Percentiles rank a stretch among this genome's conserved stretches.
phyloP scores from a whole-genome alignment of 2,329 filamentous ascomycete genomes.

The Alternaria ventricosa region DNA sequence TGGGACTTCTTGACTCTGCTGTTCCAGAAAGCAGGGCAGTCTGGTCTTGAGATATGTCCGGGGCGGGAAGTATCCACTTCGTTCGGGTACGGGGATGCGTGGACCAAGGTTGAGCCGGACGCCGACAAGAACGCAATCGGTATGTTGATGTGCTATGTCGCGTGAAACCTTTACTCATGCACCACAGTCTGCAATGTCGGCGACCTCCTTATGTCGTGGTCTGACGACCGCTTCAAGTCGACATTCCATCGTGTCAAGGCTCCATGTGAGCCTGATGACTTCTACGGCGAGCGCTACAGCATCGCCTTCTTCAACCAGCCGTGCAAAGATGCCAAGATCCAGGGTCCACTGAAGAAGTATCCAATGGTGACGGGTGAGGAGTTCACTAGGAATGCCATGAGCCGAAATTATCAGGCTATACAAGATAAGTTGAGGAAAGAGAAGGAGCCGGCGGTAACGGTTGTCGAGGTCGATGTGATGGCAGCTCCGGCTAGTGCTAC shows the following conservation, averaged over 20 bases:
- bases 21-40: slow-evolving; percentile 67
- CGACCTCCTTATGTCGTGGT: slow-evolving; percentile 71
- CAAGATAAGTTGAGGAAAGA: slow-evolving; percentile 55
- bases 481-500: background rate
- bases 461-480: background rate
- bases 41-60: slow-evolving; percentile 69
- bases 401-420: slow-evolving; percentile 61
- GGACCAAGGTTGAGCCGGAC: slow-evolving; percentile 64
- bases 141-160: background rate
- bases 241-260: slow-evolving; percentile 71
- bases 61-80: slow-evolving; percentile 66
- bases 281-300: slow-evolving; percentile 67
- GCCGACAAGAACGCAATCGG: slow-evolving; percentile 22
- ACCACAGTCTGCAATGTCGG: slow-evolving; percentile 70
- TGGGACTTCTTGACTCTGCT: slow-evolving; percentile 69
- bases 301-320: slow-evolving; percentile 73
- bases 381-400: slow-evolving; percentile 65
- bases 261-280: slow-evolving; percentile 60
- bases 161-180: background rate
- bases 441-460: background rate
- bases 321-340: slow-evolving; percentile 63
- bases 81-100: slow-evolving; percentile 65
- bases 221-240: slow-evolving; percentile 71
- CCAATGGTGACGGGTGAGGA: slow-evolving; percentile 65
- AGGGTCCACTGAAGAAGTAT: slow-evolving; percentile 68